These are phyloP conservation scores for Penicillium rolfsii DNA, from an alignment of 2,329 filamentous ascomycete genomes.

Conservation along the genomic window DNA sequence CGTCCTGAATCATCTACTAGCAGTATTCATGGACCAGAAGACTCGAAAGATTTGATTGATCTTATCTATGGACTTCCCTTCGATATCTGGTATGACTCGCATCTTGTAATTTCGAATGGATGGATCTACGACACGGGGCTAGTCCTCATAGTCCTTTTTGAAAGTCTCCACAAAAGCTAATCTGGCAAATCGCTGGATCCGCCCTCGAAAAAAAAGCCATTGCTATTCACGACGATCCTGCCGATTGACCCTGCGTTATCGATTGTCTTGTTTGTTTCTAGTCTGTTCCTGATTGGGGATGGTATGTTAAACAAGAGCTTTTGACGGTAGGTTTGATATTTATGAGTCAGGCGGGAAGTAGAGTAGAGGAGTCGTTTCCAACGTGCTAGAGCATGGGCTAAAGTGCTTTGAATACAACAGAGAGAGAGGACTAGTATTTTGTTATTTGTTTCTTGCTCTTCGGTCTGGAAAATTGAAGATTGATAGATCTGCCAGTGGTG, in stretches of 20 bases:
- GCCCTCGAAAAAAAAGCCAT: not conserved
- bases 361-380: not conserved
- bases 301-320: not conserved
- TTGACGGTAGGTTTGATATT: not conserved
- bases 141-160: too few relatives aligned
- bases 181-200: not conserved
- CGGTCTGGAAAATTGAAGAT: too few relatives aligned
- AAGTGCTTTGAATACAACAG: too few relatives aligned
- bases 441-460: too few relatives aligned
- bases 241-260: not conserved
- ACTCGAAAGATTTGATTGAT: constrained; percentile 29
- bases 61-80: constrained; percentile 28
- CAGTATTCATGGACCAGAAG: constrained; percentile 25
- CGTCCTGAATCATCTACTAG: not conserved
- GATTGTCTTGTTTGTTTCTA: not conserved
- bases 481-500: too few relatives aligned
- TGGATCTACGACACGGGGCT: constrained; percentile 12
- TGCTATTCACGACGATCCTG: not conserved
- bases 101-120: constrained; percentile 10
- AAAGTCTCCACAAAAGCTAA: not conserved
- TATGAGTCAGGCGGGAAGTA: not conserved
- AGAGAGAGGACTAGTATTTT: too few relatives aligned
- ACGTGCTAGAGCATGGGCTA: too few relatives aligned
- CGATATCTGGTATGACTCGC: constrained; percentile 24
- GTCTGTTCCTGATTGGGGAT: not conserved